Percentiles rank a stretch among this genome's conserved stretches.
Conservation (phyloP, 164 flowering plant genomes). For the Vitis cinerea region DNA sequence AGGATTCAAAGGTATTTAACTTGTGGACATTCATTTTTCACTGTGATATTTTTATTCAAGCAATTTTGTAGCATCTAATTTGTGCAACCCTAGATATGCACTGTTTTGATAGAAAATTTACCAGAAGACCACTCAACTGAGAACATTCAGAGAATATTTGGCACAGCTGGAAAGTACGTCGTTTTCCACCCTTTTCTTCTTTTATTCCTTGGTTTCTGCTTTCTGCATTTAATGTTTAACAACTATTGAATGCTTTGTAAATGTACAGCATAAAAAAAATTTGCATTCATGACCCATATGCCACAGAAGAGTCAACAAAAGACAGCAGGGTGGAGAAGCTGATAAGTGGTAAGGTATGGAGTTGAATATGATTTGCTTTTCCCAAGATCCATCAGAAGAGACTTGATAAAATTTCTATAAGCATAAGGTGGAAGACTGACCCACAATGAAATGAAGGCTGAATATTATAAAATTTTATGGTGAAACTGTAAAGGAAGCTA, state of each 20-base stretch:
- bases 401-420: no score
- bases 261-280: constrained; percentile 56
- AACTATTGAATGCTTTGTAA: not conserved
- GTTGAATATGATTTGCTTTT: not conserved
- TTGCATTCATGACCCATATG: constrained; percentile 56
- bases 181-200: not conserved
- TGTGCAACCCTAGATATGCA: constrained; percentile 51
- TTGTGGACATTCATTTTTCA: constrained; percentile 3
- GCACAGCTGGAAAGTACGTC: constrained; percentile 73
- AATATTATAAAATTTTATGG: no score
- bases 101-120: constrained; percentile 84
- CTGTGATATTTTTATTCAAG: not conserved
- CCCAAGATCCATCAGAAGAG: no score
- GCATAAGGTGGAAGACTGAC: no score
- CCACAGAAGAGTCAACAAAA: constrained; percentile 41
- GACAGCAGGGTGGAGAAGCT: constrained; percentile 40
- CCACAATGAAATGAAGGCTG: no score
- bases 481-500: no score
- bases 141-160: constrained; percentile 61
- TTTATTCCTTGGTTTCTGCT: not conserved
- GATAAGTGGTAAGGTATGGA: constrained; percentile 67
- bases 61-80: constrained; percentile 27
- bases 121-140: constrained; percentile 73
- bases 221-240: constrained; percentile 1
- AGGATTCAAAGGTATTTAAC: constrained; percentile 57